phyloP scores from a whole-genome alignment of 768 basidiomycete species.

The Nidula microcarpa region DNA sequence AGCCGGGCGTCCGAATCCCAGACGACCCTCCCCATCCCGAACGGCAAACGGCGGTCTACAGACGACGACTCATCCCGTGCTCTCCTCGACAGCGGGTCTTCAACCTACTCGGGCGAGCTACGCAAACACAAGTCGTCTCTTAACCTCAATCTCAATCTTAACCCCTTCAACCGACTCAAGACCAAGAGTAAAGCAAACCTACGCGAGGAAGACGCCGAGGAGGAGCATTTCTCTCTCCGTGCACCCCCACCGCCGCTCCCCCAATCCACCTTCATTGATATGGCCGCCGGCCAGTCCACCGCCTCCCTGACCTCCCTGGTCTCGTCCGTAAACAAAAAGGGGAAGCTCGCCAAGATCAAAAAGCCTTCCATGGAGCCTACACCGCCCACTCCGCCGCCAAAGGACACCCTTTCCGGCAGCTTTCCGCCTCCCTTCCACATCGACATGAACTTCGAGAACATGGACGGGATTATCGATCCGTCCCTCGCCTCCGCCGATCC shows the following conservation, averaged over 20 bases:
- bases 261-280: slow-evolving; percentile 2
- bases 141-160: slow-evolving; percentile 1
- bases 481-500: slow-evolving; percentile 6
- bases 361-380: not conserved
- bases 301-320: slow-evolving; percentile 4
- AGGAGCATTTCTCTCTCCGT: not conserved
- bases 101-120: slow-evolving; percentile 6
- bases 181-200: not conserved
- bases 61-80: slow-evolving; percentile 11
- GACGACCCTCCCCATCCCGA: slow-evolving; percentile 14
- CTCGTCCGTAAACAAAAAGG: slow-evolving; percentile 2
- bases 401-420: not conserved
- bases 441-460: slow-evolving; percentile 68
- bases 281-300: not conserved
- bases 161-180: not conserved
- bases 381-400: not conserved
- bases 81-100: slow-evolving; percentile 5
- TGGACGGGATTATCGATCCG: slow-evolving; percentile 80
- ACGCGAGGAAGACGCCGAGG: not conserved
- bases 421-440: slow-evolving; percentile 35
- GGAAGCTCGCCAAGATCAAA: slow-evolving; percentile 7
- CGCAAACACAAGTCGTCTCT: slow-evolving; percentile 8
- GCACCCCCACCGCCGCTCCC: not conserved
- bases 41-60: slow-evolving; percentile 6
- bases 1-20: slow-evolving; percentile 13